Percentiles rank a stretch among this genome's conserved stretches.
phyloP scores from a whole-genome alignment of 2,329 filamentous ascomycete species.

The Rasamsonia emersonii region DNA sequence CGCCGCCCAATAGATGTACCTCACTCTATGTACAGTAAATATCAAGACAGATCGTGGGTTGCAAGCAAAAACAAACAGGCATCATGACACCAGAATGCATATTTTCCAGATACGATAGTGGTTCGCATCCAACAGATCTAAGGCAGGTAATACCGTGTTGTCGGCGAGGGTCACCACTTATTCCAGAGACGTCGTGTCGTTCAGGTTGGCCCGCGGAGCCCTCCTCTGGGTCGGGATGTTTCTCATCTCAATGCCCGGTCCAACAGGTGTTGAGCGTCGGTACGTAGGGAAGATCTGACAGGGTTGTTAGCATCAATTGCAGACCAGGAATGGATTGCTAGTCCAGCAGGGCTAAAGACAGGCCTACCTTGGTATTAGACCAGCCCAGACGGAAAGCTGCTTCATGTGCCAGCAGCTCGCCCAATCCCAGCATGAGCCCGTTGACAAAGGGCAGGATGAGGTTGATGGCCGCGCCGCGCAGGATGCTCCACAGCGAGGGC shows the following conservation, averaged over 20 bases:
- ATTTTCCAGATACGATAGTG: too few species aligned
- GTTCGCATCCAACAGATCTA: too few species aligned
- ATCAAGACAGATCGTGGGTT: too few species aligned
- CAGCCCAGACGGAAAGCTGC: constrained; percentile 87
- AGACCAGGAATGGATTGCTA: too few species aligned
- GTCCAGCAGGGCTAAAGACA: not conserved
- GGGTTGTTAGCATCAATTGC: constrained; percentile 1
- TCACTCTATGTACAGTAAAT: constrained; percentile 32
- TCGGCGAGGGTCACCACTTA: too few species aligned
- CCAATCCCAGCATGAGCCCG: constrained; percentile 95
- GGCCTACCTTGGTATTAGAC: constrained; percentile 79
- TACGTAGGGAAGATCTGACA: constrained; percentile 50
- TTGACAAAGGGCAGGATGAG: constrained; percentile 93
- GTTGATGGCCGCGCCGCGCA: constrained; percentile 90
- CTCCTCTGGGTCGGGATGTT: constrained; percentile 52
- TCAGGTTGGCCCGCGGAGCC: constrained; percentile 46
- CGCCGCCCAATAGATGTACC: constrained; percentile 20
- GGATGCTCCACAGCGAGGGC: constrained; percentile 74
- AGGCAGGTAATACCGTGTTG: not conserved
- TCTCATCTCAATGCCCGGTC: constrained; percentile 73
- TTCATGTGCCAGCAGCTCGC: constrained; percentile 94
- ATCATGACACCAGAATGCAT: too few species aligned
- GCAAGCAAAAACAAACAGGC: too few species aligned
- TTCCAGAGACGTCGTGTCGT: constrained; percentile 62
- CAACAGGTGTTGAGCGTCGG: constrained; percentile 58